Conservation (phyloP, 495 filamentous ascomycete genomes). For the Penicillium waksmanii region DNA sequence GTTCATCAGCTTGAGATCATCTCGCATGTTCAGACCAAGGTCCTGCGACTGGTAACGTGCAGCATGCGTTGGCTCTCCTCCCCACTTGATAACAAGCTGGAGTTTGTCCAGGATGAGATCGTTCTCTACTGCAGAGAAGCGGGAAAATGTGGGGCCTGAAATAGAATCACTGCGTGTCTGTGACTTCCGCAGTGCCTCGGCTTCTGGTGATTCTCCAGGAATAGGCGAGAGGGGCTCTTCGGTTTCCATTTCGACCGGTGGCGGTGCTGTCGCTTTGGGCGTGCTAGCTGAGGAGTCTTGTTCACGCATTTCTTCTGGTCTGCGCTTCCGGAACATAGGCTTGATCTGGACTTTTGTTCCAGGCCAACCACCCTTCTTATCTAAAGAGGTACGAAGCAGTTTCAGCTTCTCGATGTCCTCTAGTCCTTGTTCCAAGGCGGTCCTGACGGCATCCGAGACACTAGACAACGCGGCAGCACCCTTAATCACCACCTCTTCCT, state of each 20-base stretch:
- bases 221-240: constrained; percentile 31
- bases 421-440: constrained; percentile 72
- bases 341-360: constrained; percentile 99
- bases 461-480: constrained; percentile 88
- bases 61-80: constrained; percentile 95
- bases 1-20: constrained; percentile 93
- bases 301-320: constrained; percentile 56
- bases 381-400: constrained; percentile 78
- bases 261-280: constrained; percentile 1
- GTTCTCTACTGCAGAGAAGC: constrained; percentile 86
- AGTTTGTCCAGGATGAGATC: constrained; percentile 91
- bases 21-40: constrained; percentile 90
- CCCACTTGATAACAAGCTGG: constrained; percentile 98
- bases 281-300: constrained; percentile 20
- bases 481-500: constrained; percentile 94
- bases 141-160: constrained; percentile 82
- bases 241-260: constrained; percentile 12
- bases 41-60: constrained; percentile 96
- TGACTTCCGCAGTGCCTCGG: constrained; percentile 36
- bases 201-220: constrained; percentile 25
- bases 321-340: constrained; percentile 90
- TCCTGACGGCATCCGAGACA: constrained; percentile 80
- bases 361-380: constrained; percentile 89
- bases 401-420: constrained; percentile 89
- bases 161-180: constrained; percentile 77